Base-by-base conservation (phyloP, 805 yeast genomes). In the Kuraishia borneana region DNA sequence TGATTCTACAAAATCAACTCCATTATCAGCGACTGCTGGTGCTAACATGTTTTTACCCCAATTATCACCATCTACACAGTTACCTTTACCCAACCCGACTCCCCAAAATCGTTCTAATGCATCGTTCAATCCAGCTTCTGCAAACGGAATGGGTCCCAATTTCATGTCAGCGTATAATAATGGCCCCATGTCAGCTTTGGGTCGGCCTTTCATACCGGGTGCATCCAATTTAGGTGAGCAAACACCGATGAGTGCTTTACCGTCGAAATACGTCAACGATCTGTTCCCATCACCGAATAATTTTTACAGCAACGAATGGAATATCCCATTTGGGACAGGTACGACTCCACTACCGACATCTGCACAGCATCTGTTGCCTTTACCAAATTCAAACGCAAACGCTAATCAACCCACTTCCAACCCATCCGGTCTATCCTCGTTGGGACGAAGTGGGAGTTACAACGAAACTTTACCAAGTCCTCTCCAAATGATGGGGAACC, bases 201-300 rank as follows among this genome's bases (percentile, higher is more conserved):
- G 14, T 14, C 13, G 25, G 21, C 31, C 16, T 20, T 18, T 17
- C 6, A 23, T 19, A 21, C n/a, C 22, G 23, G 20, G 17, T 17
- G 32, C 10, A 12, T n/a, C n/a, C n/a, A 34, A 30, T 32, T 17
- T 28, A 12, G 73, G 78, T 9, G 85, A 78, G 26, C 85, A 79
- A 39, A 76, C 87, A 0, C 84, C 88, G 3, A 53, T 80, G 10
- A 62, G 75, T 3, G 79, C 80, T 5, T 57, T 83, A 18, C 88
- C 94, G 2, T 72, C 83, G 2, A 64, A 81, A 34, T 83, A 76
- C 45, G 73, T 81, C 28, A 68, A 68, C 38, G 94, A 83, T 45
- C 61, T 79, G 49, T 74, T 83, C 46, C 88, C 87, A 21, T 80
- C 89, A 5, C 95, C 95, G 0, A 70, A 76, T n/a, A 80, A 72